Evolutionary conservation across 1,139 yeast species (phyloP).

Genomic region (Geotrichum klebahnii): DNA sequence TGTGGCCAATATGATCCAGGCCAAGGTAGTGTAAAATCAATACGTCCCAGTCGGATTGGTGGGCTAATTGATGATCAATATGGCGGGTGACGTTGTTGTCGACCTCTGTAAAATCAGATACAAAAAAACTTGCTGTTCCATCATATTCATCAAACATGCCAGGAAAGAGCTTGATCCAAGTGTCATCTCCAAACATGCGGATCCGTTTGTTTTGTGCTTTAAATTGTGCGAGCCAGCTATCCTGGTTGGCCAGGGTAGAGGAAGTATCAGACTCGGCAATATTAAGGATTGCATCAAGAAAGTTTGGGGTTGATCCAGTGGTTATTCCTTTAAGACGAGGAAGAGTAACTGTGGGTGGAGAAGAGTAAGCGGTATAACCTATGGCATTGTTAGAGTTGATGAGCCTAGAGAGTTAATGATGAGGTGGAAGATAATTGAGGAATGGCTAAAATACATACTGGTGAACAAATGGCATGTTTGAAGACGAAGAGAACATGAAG

Average conservation of each 20-base stretch:
- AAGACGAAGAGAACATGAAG: conserved; percentile 60
- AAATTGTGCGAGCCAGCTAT: conserved; percentile 82
- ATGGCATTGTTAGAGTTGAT: conserved; percentile 66
- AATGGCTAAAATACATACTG: conserved; percentile 20
- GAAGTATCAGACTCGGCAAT: conserved; percentile 88
- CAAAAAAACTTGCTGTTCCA: conserved; percentile 92
- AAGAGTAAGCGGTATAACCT: conserved; percentile 86
- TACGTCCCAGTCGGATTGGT: conserved; percentile 64
- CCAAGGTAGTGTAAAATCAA: conserved; percentile 88
- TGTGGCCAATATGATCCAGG: conserved; percentile 94
- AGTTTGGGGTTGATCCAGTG: conserved; percentile 92
- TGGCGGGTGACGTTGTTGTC: conserved; percentile 92
- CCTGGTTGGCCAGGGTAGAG: conserved; percentile 69
- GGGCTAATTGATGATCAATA: conserved; percentile 51
- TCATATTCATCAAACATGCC: conserved; percentile 59
- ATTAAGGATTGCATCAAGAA: conserved; percentile 88
- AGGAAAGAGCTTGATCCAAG: conserved; percentile 90
- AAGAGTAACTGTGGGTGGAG: conserved; percentile 94
- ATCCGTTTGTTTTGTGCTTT: conserved; percentile 45
- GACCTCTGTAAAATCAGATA: conserved; percentile 89
- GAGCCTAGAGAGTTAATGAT: conserved; percentile 32
- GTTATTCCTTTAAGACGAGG: conserved; percentile 92
- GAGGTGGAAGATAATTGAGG: neutral
- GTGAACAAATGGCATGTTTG: conserved; percentile 67
- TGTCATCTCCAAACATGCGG: conserved; percentile 93